Evolutionary conservation across 2,329 filamentous ascomycete genomes (phyloP).

Genomic region (Cladosporium sp.): DNA sequence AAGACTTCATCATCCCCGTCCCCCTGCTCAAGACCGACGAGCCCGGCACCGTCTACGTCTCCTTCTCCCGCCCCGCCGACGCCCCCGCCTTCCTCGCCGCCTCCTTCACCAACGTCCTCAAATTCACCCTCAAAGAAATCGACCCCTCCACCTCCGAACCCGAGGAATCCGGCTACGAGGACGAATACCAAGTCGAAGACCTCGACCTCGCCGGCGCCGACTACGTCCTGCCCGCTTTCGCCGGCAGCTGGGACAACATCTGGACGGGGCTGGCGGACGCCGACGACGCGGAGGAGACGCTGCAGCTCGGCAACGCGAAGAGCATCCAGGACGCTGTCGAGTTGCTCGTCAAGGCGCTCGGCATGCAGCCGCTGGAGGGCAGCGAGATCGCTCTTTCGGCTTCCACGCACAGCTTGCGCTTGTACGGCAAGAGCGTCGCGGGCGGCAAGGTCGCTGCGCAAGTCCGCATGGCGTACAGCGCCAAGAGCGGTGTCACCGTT

Average conservation of each 20-base stretch:
- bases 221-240: slow-evolving; percentile 90
- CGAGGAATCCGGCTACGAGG: slow-evolving; percentile 89
- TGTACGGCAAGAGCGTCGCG: slow-evolving; percentile 90
- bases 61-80: slow-evolving; percentile 79
- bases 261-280: slow-evolving; percentile 79
- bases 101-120: slow-evolving; percentile 87
- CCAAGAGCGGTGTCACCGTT: slow-evolving; percentile 89
- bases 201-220: slow-evolving; percentile 88
- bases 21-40: slow-evolving; percentile 78
- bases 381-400: slow-evolving; percentile 85
- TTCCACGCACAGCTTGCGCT: slow-evolving; percentile 89
- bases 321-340: slow-evolving; percentile 96
- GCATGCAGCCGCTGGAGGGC: slow-evolving; percentile 88
- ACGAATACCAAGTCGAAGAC: slow-evolving; percentile 96
- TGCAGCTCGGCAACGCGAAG: slow-evolving; percentile 83
- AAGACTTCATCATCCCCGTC: slow-evolving; percentile 90
- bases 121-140: slow-evolving; percentile 97
- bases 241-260: slow-evolving; percentile 89
- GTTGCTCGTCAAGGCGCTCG: slow-evolving; percentile 79
- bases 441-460: slow-evolving; percentile 84
- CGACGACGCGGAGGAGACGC: slow-evolving; percentile 84
- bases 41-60: slow-evolving; percentile 90
- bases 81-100: slow-evolving; percentile 72
- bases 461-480: slow-evolving; percentile 89
- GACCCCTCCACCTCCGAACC: slow-evolving; percentile 91